These are phyloP conservation scores for Entamoeba moshkovskii DNA, from an alignment of 208 protist species.

Conservation along the genomic window DNA sequence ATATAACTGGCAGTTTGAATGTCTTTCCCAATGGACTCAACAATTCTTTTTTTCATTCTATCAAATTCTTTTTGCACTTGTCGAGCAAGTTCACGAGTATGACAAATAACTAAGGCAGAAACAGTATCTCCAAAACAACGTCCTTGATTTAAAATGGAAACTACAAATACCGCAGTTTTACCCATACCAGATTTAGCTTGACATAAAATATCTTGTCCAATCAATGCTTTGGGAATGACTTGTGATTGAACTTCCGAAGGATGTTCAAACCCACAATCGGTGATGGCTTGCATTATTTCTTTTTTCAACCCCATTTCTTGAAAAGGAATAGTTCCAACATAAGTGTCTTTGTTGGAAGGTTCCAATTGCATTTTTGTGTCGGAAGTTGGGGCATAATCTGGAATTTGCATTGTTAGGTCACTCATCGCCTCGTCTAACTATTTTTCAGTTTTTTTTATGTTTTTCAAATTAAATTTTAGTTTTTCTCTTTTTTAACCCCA, in stretches of 20 bases:
- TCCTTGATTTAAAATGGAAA: background rate
- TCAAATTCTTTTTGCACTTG: slow-evolving; percentile 75
- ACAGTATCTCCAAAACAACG: background rate
- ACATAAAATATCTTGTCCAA: slow-evolving; percentile 87
- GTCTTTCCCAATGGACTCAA: background rate
- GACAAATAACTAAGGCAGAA: background rate
- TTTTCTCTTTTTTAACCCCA: too few species aligned
- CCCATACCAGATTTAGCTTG: slow-evolving; percentile 99
- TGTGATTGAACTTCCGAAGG: slow-evolving; percentile 89
- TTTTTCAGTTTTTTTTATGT: too few species aligned
- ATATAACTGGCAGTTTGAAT: background rate
- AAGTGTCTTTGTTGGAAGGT: too few species aligned
- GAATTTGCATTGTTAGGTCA: too few species aligned
- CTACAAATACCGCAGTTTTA: slow-evolving; percentile 95
- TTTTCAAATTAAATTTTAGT: too few species aligned
- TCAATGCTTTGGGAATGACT: slow-evolving; percentile 87
- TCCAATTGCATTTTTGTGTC: too few species aligned
- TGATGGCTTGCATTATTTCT: slow-evolving; percentile 75
- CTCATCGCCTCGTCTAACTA: too few species aligned
- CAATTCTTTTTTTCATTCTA: background rate
- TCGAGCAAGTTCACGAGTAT: slow-evolving; percentile 80
- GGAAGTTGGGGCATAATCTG: too few species aligned
- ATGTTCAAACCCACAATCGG: slow-evolving; percentile 69
- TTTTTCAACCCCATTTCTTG: background rate
- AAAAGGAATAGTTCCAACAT: background rate